Evolutionary conservation across 441 rosid species (phyloP).

Genomic region (Populus tomentosa): DNA sequence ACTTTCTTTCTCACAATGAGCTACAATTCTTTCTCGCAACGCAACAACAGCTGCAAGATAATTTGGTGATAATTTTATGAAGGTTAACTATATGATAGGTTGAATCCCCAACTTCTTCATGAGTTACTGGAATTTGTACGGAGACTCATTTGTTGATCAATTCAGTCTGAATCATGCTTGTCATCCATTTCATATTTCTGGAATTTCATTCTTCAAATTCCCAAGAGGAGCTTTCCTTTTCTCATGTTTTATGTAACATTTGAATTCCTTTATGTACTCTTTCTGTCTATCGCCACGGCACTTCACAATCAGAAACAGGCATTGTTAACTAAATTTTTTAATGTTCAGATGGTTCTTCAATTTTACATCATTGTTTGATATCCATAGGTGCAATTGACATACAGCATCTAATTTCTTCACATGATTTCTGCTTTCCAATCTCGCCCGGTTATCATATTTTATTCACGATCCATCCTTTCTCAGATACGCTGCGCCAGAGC

Average conservation of each 20-base stretch:
- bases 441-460: neutral
- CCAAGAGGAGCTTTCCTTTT: neutral
- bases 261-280: neutral
- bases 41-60: neutral
- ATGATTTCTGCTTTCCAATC: neutral
- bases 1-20: constrained; percentile 7
- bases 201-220: neutral
- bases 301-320: neutral
- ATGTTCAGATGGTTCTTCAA: neutral
- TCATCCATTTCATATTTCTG: neutral
- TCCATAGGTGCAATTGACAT: neutral
- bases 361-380: neutral
- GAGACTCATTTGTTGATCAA: neutral
- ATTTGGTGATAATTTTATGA: neutral
- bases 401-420: neutral
- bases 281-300: neutral
- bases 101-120: neutral
- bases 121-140: neutral
- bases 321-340: neutral
- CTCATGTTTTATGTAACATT: neutral
- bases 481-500: constrained; percentile 97
- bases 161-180: neutral
- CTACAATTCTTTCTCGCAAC: neutral
- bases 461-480: constrained; percentile 3
- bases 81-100: neutral